Base-by-base conservation (phyloP, 2,329 filamentous ascomycete genomes). In the Pseudocercospora pini-densiflorae region DNA sequence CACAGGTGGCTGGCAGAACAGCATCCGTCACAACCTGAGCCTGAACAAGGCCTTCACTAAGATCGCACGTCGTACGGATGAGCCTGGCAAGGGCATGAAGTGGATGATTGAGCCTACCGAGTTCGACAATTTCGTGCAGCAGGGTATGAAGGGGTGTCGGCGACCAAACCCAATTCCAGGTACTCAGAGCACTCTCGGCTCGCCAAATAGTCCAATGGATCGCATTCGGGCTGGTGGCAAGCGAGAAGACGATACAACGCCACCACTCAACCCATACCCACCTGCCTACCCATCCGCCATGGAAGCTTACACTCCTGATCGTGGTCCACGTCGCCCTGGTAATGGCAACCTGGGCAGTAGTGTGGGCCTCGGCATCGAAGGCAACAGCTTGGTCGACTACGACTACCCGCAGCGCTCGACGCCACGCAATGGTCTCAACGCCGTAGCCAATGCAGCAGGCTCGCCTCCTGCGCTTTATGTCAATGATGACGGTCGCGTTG, bases 81-180 rank as follows among this genome's bases (percentile, higher is more conserved):
- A 99, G 77, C 95, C 95, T 23, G 95, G 95, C 12, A 99, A 99
- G 78, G 95, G 95, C 29, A 98, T 97, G 93, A 98, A 98, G 78
- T 99, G 95, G 95, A 92, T 94, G 79, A 94, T 99, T 75, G 89
- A 92, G 3, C 86, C 92, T 1, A 92, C 96, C 69, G 87, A 90
- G 70, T 89, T 91, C 58, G 92, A 97, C 19, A 94, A 97, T 61
- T 97, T 97, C 84, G 86, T 93, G 66, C 91, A 91, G 77, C 92
- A 91, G 72, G 81, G 82, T 59, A 79, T 84, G 72, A 80, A 79
- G 60, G 77, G 78, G 29, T 80, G 80, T 54, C 79, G 82, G 63
- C 71, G 77, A 60, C 77, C 77, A 7, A 74, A 76, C 21, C 73
- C 76, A 14, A 73, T 77, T 36, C 73, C 73, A 21, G 75, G 73